These are phyloP conservation scores for Desmodesmus armatus DNA, from an alignment of 139 green algal genomes.

Conservation along the genomic window DNA sequence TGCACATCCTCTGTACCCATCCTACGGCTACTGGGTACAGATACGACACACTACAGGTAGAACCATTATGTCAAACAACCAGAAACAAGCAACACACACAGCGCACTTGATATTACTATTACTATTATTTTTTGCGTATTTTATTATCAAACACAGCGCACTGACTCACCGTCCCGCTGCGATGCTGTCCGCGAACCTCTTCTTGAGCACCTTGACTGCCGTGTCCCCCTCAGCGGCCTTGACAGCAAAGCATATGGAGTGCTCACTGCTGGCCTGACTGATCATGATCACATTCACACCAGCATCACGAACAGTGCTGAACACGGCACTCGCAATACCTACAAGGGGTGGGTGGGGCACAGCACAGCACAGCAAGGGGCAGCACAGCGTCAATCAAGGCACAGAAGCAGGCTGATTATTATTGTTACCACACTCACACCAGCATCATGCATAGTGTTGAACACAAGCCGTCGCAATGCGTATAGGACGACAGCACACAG, in stretches of 20 bases:
- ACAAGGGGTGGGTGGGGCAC: no score
- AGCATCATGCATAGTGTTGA: constrained; percentile 87
- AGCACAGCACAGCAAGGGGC: no score
- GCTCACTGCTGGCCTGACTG: constrained; percentile 93
- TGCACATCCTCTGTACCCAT: no score
- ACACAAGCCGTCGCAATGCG: constrained; percentile 93
- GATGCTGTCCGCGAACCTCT: constrained; percentile 49
- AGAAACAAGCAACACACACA: no score
- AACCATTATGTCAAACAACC: no score
- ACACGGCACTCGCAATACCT: constrained; percentile 92
- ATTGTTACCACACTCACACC: constrained; percentile 99
- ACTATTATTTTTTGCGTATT: no score
- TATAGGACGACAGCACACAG: no score
- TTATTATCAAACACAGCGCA: no score
- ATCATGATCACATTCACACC: constrained; percentile 99
- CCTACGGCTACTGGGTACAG: no score
- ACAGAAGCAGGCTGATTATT: no score
- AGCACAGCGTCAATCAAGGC: neutral
- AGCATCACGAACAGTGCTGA: constrained; percentile 87
- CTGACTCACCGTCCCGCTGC: constrained; percentile 39
- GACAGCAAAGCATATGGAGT: constrained; percentile 98
- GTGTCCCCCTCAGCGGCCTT: constrained; percentile 56
- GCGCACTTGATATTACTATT: no score
- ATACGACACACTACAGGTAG: no score
- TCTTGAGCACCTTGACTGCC: constrained; percentile 55